These are phyloP conservation scores for Nemania serpens DNA, from an alignment of 2,329 filamentous ascomycete species.

Conservation along the genomic window DNA sequence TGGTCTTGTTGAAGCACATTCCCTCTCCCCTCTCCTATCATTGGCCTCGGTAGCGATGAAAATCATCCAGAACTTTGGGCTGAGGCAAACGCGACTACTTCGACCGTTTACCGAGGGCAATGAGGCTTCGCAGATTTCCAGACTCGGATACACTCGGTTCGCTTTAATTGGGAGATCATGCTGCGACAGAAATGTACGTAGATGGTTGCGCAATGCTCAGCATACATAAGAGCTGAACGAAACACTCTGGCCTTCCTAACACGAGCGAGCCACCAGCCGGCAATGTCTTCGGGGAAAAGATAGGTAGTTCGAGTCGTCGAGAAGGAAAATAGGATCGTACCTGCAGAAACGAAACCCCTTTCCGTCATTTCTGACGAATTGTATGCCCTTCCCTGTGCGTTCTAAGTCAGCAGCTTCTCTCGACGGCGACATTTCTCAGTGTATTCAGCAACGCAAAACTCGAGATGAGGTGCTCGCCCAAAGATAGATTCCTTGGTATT, in stretches of 20 bases:
- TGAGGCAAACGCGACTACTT: too few species aligned
- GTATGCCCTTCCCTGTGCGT: constrained; percentile 26
- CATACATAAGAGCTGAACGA: too few species aligned
- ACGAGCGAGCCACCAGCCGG: background rate
- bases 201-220: too few species aligned
- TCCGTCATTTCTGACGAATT: constrained; percentile 30
- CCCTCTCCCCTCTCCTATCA: background rate
- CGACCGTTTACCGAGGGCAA: background rate
- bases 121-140: background rate
- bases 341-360: constrained; percentile 31
- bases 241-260: background rate
- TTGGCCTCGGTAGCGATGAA: background rate
- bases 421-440: background rate
- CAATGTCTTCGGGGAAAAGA: background rate
- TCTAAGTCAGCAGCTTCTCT: constrained; percentile 10
- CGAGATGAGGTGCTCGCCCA: background rate
- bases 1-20: background rate
- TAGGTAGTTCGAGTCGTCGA: background rate
- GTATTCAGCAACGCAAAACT: background rate
- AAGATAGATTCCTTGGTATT: background rate
- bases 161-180: too few species aligned
- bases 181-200: too few species aligned
- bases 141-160: background rate
- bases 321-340: constrained; percentile 12
- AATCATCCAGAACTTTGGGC: background rate